Evolutionary conservation across 2,329 filamentous ascomycete species (phyloP).

Genomic region (Hymenoscyphus scutula): DNA sequence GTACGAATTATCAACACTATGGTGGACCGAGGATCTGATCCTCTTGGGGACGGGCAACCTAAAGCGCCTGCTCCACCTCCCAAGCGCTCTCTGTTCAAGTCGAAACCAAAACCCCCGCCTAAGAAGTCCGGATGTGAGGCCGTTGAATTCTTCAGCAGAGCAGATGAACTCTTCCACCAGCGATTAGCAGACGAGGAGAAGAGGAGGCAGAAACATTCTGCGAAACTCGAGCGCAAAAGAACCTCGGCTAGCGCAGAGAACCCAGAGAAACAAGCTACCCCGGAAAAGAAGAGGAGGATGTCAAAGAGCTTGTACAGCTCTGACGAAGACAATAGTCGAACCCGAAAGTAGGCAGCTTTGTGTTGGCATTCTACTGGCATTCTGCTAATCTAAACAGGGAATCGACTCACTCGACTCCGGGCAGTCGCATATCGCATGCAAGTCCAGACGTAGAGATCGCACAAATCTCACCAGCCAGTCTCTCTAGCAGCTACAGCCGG

Average conservation of each 20-base stretch:
- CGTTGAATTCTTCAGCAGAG: constrained; percentile 48
- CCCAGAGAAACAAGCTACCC: constrained; percentile 22
- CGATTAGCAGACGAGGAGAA: constrained; percentile 42
- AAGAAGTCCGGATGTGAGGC: constrained; percentile 41
- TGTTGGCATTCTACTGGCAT: background rate
- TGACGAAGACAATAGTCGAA: constrained; percentile 14
- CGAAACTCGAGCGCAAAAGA: constrained; percentile 31
- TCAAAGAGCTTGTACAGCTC: constrained; percentile 14
- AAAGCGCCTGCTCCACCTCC: constrained; percentile 9
- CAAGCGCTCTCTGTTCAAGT: constrained; percentile 17
- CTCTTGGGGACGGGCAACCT: constrained; percentile 13
- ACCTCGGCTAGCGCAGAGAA: constrained; percentile 28
- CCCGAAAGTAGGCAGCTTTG: background rate
- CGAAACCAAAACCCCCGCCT: constrained; percentile 52
- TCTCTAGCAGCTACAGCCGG: constrained; percentile 23
- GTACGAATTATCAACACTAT: constrained; percentile 14
- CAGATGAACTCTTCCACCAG: constrained; percentile 45
- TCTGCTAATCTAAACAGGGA: constrained; percentile 18
- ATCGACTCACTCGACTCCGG: constrained; percentile 25
- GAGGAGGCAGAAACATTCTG: constrained; percentile 36
- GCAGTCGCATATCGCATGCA: constrained; percentile 21
- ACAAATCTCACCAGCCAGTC: constrained; percentile 18
- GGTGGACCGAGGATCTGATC: constrained; percentile 13
- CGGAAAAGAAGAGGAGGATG: constrained; percentile 30
- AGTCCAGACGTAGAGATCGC: constrained; percentile 10